phyloP scores from a whole-genome alignment of 805 yeast species.

The Metschnikowia colocasiae region DNA sequence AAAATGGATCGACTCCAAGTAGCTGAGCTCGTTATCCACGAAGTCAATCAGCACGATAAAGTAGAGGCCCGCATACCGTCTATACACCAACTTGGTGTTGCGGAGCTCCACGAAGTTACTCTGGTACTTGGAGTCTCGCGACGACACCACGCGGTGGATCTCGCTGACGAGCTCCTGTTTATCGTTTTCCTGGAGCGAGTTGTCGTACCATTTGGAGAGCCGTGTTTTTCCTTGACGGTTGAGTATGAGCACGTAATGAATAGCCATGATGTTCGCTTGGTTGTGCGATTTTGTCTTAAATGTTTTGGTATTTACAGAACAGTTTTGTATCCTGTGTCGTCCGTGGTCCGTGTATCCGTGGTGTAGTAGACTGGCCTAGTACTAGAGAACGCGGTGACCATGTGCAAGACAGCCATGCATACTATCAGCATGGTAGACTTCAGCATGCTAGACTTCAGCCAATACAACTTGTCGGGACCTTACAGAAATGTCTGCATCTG shows the following conservation, averaged over 20 bases:
- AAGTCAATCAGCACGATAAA: constrained; percentile 80
- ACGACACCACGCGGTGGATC: constrained; percentile 73
- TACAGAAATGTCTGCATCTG: too few species aligned
- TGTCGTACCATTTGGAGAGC: constrained; percentile 70
- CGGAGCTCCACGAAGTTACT: constrained; percentile 70
- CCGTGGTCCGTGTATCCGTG: too few species aligned
- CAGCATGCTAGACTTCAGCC: too few species aligned
- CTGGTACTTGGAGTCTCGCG: constrained; percentile 81
- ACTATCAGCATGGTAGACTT: too few species aligned
- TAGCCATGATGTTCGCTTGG: constrained; percentile 67
- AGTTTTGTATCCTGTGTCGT: too few species aligned
- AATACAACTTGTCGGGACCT: too few species aligned
- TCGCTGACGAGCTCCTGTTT: constrained; percentile 47
- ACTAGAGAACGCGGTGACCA: too few species aligned
- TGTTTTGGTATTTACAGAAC: too few species aligned
- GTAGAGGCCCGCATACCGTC: constrained; percentile 88
- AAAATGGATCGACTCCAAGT: constrained; percentile 79
- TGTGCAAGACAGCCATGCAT: too few species aligned
- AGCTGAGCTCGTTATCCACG: constrained; percentile 78
- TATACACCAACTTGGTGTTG: constrained; percentile 65
- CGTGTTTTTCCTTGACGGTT: constrained; percentile 94
- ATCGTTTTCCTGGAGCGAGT: constrained; percentile 27
- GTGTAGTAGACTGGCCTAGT: too few species aligned
- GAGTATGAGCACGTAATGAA: constrained; percentile 76
- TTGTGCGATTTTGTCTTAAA: too few species aligned